These are phyloP conservation scores for Closterium sp. DNA, from an alignment of 139 green algal genomes.

Conservation along the genomic window DNA sequence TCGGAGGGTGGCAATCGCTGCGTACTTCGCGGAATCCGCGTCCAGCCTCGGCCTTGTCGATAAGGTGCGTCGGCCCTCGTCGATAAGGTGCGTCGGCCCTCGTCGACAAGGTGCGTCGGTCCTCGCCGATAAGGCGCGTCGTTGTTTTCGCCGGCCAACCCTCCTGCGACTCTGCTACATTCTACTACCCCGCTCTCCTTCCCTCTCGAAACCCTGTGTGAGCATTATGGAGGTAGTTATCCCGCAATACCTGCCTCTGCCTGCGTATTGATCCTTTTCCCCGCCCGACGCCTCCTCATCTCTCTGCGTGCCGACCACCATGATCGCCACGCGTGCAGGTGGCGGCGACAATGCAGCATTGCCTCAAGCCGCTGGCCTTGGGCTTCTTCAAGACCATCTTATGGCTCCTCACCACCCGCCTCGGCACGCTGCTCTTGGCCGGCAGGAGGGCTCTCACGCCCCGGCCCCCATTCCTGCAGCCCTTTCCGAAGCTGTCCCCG, in stretches of 20 bases:
- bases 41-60: background rate
- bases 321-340: background rate
- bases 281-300: background rate
- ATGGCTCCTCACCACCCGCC: slow-evolving; percentile 12
- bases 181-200: too few species aligned
- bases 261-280: background rate
- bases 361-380: slow-evolving; percentile 6
- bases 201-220: too few species aligned
- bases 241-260: too few species aligned
- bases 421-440: slow-evolving; percentile 25
- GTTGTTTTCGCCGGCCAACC: background rate
- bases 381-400: background rate
- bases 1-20: background rate
- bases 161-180: background rate
- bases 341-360: background rate
- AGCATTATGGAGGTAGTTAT: too few species aligned
- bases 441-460: background rate
- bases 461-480: background rate
- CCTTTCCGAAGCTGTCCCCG: slow-evolving; percentile 15
- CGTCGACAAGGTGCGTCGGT: background rate
- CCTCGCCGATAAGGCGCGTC: background rate
- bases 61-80: background rate
- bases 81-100: background rate
- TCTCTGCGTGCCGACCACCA: background rate
- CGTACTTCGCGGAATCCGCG: background rate